phyloP scores from a whole-genome alignment of 148 eudicot species.

The Bassia scoparia region DNA sequence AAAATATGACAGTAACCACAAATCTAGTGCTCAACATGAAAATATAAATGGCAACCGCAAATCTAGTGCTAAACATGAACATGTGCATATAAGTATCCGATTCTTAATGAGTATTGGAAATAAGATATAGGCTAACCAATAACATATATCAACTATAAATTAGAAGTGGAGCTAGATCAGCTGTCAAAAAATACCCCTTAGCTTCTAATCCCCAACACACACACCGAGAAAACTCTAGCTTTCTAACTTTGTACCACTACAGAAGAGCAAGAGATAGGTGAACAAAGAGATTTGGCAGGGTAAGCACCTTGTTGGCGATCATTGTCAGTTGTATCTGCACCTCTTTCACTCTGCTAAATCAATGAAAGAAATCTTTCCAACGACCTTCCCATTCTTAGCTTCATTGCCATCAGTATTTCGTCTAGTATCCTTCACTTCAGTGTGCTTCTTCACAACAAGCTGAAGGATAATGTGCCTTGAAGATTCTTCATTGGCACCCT shows the following conservation, averaged over 20 bases:
- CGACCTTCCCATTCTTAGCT: conserved; percentile 67
- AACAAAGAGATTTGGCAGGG: neutral
- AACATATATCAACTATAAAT: neutral
- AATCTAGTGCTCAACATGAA: too few relatives aligned
- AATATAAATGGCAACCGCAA: too few relatives aligned
- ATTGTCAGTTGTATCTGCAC: conserved; percentile 98
- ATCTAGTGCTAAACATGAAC: too few relatives aligned
- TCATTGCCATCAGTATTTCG: conserved; percentile 69
- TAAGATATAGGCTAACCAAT: neutral
- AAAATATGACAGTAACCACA: too few relatives aligned
- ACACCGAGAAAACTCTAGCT: neutral
- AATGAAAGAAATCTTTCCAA: conserved; percentile 96
- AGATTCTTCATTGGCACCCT: conserved; percentile 98
- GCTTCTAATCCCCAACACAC: neutral
- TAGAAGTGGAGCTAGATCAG: neutral
- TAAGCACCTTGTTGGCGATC: conserved; percentile 90
- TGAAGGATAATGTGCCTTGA: conserved; percentile 96
- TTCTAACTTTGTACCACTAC: neutral
- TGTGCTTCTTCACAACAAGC: conserved; percentile 88
- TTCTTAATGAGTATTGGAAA: neutral
- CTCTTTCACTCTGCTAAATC: conserved; percentile 99
- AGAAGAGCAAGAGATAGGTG: neutral
- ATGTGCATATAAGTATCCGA: too few relatives aligned
- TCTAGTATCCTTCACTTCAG: conserved; percentile 68
- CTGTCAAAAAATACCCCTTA: neutral